Percentiles rank a stretch among this genome's conserved stretches.
Evolutionary conservation across 2,329 filamentous ascomycete genomes (phyloP).

Genomic region (Ophiostoma sp.): DNA sequence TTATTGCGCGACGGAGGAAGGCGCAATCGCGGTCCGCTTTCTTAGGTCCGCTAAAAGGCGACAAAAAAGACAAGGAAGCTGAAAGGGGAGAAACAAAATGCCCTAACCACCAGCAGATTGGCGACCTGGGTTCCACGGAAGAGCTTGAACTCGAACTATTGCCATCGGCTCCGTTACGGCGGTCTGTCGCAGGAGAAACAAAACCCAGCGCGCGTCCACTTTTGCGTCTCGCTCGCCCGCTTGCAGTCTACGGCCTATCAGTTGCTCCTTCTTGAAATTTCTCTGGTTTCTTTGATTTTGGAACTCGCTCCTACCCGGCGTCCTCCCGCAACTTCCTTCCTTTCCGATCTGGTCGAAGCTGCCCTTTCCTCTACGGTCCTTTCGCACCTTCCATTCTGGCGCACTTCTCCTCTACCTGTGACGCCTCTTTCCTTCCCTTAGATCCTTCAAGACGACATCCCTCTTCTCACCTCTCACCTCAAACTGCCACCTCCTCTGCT

Average conservation of each 20-base stretch:
- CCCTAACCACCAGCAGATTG: neutral
- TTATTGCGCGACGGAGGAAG: slow-evolving; percentile 13
- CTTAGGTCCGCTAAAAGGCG: neutral
- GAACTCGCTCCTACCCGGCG: neutral
- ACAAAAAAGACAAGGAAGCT: neutral
- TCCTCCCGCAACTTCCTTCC: neutral
- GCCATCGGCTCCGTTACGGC: neutral
- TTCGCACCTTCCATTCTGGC: neutral
- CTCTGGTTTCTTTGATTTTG: neutral
- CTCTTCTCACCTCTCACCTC: neutral
- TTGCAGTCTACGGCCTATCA: slow-evolving; percentile 10
- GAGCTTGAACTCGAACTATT: neutral
- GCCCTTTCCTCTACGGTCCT: neutral
- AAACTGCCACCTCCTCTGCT: neutral
- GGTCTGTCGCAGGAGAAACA: slow-evolving; percentile 1
- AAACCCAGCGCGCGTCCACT: slow-evolving; percentile 7
- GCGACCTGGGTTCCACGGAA: neutral
- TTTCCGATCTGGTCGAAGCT: neutral
- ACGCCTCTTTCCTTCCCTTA: neutral
- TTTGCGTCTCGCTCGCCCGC: slow-evolving; percentile 18
- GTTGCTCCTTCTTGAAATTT: slow-evolving; percentile 16
- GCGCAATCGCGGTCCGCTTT: slow-evolving; percentile 1
- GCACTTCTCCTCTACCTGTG: neutral
- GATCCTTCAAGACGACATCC: neutral
- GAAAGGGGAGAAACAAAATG: neutral